phyloP scores from a whole-genome alignment of 495 filamentous ascomycete species.

The Cercophora sp. region DNA sequence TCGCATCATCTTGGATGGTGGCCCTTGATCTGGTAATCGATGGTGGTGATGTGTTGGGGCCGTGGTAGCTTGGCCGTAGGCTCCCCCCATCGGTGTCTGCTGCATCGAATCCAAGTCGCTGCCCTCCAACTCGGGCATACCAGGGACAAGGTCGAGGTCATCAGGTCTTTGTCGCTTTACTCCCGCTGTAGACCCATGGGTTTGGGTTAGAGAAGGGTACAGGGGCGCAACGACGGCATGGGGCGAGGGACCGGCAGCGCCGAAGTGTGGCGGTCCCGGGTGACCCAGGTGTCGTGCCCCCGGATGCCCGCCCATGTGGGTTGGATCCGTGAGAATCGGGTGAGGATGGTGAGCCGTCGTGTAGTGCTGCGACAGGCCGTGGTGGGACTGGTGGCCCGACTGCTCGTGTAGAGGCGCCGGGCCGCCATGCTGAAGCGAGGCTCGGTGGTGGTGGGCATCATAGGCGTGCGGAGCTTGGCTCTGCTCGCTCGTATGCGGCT shows the following conservation, averaged over 20 bases:
- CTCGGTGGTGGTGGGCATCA: slow-evolving; percentile 49
- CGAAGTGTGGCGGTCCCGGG: slow-evolving; percentile 42
- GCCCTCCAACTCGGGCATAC: slow-evolving; percentile 46
- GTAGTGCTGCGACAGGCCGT: slow-evolving; percentile 50
- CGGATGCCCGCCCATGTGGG: slow-evolving; percentile 41
- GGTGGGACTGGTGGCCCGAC: slow-evolving; percentile 40
- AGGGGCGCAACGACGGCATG: slow-evolving; percentile 41
- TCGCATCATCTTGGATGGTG: slow-evolving; percentile 54
- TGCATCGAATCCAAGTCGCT: slow-evolving; percentile 48
- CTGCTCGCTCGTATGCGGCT: slow-evolving; percentile 54
- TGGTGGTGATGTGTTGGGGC: slow-evolving; percentile 67
- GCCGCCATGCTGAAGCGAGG: slow-evolving; percentile 43
- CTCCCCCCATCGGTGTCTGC: slow-evolving; percentile 41
- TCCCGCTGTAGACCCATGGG: slow-evolving; percentile 38
- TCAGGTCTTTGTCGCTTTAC: slow-evolving; percentile 45
- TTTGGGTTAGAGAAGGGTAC: slow-evolving; percentile 43
- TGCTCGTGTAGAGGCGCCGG: slow-evolving; percentile 42
- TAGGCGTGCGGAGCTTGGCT: slow-evolving; percentile 48
- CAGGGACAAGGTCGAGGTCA: slow-evolving; percentile 47
- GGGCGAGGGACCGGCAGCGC: slow-evolving; percentile 36
- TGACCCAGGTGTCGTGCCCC: slow-evolving; percentile 45
- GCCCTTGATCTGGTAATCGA: slow-evolving; percentile 61
- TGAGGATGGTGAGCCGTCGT: slow-evolving; percentile 45
- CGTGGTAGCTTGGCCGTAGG: slow-evolving; percentile 37
- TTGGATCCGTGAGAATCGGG: slow-evolving; percentile 46